Conservation (phyloP, 805 yeast species). For the Sporopachydermia quercuum region DNA sequence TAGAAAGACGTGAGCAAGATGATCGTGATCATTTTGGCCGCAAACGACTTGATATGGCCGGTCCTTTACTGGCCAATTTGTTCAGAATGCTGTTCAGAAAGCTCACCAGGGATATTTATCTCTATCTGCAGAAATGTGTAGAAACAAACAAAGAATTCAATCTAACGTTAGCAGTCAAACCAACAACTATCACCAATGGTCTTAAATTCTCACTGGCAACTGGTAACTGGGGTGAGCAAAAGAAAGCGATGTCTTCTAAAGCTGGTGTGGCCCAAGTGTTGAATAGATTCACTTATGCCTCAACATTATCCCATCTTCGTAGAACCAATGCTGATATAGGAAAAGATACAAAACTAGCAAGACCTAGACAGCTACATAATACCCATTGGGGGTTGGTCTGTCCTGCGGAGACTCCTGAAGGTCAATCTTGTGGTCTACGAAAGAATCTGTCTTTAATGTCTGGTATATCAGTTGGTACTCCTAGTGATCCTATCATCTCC, state of each 20-base stretch:
- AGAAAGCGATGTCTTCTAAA: slow-evolving; percentile 95
- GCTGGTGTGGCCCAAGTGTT: slow-evolving; percentile 99
- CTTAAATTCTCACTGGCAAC: slow-evolving; percentile 95
- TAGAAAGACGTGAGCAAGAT: slow-evolving; percentile 95
- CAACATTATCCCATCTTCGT: slow-evolving; percentile 96
- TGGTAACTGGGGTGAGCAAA: slow-evolving; percentile 99
- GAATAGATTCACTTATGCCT: slow-evolving; percentile 94
- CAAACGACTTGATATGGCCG: slow-evolving; percentile 95
- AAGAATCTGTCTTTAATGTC: slow-evolving; percentile 94
- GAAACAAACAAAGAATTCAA: slow-evolving; percentile 96
- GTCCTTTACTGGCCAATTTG: slow-evolving; percentile 89
- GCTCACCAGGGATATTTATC: slow-evolving; percentile 88
- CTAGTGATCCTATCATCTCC: slow-evolving; percentile 87
- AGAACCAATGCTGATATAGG: slow-evolving; percentile 99
- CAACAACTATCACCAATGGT: slow-evolving; percentile 95
- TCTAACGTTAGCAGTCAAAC: slow-evolving; percentile 89
- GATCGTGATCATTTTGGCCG: slow-evolving; percentile 99
- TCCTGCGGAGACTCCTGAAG: slow-evolving; percentile 99
- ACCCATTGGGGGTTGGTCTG: slow-evolving; percentile 99
- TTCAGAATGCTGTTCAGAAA: slow-evolving; percentile 91
- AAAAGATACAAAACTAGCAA: slow-evolving; percentile 96
- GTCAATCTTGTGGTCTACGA: slow-evolving; percentile 99
- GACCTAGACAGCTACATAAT: slow-evolving; percentile 97
- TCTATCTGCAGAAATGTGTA: slow-evolving; percentile 97
- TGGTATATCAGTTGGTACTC: slow-evolving; percentile 93